Evolutionary conservation across 306 rosid species (phyloP).

Genomic region (Erythrophleum fordii): DNA sequence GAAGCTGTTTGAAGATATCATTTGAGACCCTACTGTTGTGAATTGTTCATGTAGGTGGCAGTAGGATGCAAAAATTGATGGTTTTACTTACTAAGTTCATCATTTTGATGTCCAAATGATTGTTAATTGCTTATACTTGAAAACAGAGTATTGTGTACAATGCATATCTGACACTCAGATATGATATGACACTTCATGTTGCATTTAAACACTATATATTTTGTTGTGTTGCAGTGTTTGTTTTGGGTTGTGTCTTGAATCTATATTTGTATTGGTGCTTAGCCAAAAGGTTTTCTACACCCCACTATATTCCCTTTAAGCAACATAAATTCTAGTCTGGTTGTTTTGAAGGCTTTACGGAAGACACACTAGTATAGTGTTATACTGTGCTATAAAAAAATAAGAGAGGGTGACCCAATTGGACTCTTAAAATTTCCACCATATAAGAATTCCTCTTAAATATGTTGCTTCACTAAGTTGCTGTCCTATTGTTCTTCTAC

Average conservation of each 20-base stretch:
- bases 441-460: constrained; percentile 3
- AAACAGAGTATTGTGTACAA: background rate
- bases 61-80: background rate
- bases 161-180: background rate
- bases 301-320: background rate
- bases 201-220: background rate
- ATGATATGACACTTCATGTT: background rate
- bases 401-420: constrained; percentile 4
- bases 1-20: constrained; percentile 28
- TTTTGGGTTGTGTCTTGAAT: background rate
- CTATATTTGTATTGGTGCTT: background rate
- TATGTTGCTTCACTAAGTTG: constrained; percentile 16
- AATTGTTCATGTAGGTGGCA: constrained; percentile 7
- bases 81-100: background rate
- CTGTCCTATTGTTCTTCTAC: constrained; percentile 28
- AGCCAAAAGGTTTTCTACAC: background rate
- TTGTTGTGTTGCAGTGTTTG: background rate
- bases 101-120: background rate
- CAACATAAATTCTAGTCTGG: background rate
- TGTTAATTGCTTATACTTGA: background rate
- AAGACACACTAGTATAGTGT: constrained; percentile 8
- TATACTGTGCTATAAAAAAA: constrained; percentile 2
- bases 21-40: constrained; percentile 1
- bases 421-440: background rate
- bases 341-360: background rate